phyloP scores from a whole-genome alignment of 805 yeast species.

The Candida gorgasii region DNA sequence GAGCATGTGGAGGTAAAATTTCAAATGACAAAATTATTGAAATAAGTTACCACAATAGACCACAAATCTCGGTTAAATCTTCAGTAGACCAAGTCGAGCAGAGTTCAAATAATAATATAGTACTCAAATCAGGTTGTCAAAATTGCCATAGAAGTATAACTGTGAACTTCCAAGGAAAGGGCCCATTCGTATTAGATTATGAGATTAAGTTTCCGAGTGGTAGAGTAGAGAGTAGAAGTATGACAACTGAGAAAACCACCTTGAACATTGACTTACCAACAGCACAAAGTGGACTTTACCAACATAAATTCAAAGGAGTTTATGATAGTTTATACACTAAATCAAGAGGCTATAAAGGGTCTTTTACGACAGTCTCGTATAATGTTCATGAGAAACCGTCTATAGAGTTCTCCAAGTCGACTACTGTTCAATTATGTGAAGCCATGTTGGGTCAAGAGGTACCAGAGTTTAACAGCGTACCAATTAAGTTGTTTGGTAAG shows the following conservation, averaged over 20 bases:
- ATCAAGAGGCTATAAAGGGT: slow-evolving; percentile 23
- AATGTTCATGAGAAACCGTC: slow-evolving; percentile 63
- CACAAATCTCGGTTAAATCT: slow-evolving; percentile 19
- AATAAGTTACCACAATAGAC: slow-evolving; percentile 27
- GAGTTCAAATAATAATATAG: slow-evolving; percentile 15
- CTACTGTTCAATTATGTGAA: slow-evolving; percentile 50
- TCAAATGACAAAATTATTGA: slow-evolving; percentile 18
- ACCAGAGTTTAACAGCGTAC: slow-evolving; percentile 35
- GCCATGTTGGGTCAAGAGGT: slow-evolving; percentile 24
- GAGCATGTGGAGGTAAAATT: slow-evolving; percentile 47
- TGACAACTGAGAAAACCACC: slow-evolving; percentile 30
- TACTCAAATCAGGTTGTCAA: slow-evolving; percentile 35
- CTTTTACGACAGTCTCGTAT: slow-evolving; percentile 26
- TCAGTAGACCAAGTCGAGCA: slow-evolving; percentile 2
- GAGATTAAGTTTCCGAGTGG: slow-evolving; percentile 63
- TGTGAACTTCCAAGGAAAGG: slow-evolving; percentile 53
- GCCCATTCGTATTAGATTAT: slow-evolving; percentile 73
- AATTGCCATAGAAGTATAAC: slow-evolving; percentile 25
- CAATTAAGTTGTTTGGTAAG: slow-evolving; percentile 55
- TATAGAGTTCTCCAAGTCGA: slow-evolving; percentile 49
- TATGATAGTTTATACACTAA: slow-evolving; percentile 63
- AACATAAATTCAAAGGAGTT: slow-evolving; percentile 59
- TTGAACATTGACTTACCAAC: slow-evolving; percentile 42
- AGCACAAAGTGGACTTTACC: slow-evolving; percentile 56
- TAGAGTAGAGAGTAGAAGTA: slow-evolving; percentile 31